Evolutionary conservation across 2,329 filamentous ascomycete species (phyloP).

Genomic region (Coniella vitis): DNA sequence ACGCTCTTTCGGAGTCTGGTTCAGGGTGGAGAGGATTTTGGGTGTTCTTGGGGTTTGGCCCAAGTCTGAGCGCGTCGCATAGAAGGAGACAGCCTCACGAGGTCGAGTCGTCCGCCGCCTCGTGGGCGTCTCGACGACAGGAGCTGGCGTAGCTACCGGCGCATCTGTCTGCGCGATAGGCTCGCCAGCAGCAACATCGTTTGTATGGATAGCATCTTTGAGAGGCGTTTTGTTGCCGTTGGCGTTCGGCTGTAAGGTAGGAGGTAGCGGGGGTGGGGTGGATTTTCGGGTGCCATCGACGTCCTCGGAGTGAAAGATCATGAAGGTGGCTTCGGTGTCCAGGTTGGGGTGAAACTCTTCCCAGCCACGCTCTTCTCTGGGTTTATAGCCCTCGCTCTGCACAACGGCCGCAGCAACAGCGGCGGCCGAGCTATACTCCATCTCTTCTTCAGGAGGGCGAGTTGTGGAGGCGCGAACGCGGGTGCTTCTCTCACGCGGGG

Average conservation of each 20-base stretch:
- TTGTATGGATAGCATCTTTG: conserved; percentile 33
- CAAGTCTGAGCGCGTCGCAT: conserved; percentile 41
- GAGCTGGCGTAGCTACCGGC: conserved; percentile 16
- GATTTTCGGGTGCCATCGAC: conserved; percentile 67
- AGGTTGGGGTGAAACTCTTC: conserved; percentile 96
- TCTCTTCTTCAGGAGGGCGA: conserved; percentile 48
- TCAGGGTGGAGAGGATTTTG: conserved; percentile 67
- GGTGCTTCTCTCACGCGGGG: conserved; percentile 51
- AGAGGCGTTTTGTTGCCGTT: conserved; percentile 40
- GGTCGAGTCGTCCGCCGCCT: conserved; percentile 39
- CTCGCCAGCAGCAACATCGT: conserved; percentile 26
- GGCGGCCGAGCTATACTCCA: conserved; percentile 79
- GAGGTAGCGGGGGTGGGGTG: conserved; percentile 31
- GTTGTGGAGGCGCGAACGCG: conserved; percentile 47
- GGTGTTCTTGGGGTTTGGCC: conserved; percentile 45
- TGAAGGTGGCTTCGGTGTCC: conserved; percentile 76
- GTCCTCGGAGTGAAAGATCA: conserved; percentile 74
- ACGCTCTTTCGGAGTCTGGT: conserved; percentile 73
- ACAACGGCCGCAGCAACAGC: conserved; percentile 82
- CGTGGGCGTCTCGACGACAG: conserved; percentile 30
- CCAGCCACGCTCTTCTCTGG: conserved; percentile 92
- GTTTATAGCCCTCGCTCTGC: conserved; percentile 94
- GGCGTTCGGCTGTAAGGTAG: conserved; percentile 11
- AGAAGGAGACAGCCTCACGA: conserved; percentile 46
- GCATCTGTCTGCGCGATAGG: conserved; percentile 36